Base-by-base conservation (phyloP, 441 rosid genomes). In the Omphalea diandra region DNA sequence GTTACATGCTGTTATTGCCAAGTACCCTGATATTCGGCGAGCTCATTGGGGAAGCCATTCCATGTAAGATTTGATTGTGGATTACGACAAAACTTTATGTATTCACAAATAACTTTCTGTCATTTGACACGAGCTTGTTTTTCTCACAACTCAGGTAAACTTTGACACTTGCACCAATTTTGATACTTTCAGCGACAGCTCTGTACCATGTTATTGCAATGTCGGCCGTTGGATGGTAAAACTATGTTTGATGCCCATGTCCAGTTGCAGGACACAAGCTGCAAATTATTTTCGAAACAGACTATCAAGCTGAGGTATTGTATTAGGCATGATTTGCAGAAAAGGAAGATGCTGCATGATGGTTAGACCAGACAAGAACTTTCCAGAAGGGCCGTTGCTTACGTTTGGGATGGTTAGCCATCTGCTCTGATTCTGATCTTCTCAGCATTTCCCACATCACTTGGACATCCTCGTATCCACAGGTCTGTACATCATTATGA, bases 381-480 rank as follows among this genome's bases (percentile, higher is more conserved):
- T 86, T 80, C 85, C 88, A 81, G 64, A 84, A 84, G 7, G 83
- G 82, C n/a, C 80, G 63, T 12, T 79, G 83, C 74, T 83, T 79
- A 59, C 76, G 76, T 70, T 81, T 82, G 40, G 76, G 36, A 50
- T 63, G 64, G 44, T 68, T 58, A n/a, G 70, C 76, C 3, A 70
- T 59, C 74, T 69, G 56, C 76, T 82, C 86, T 5, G 79, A 41
- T 41, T 85, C 93, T 2, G 85, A 74, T 73, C 81, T 75, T 55
- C 67, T 75, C 65, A 88, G 83, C 83, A 88, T 83, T 73, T 88
- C 90, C 93, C 93, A 88, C 93, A 88, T 88, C 46, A 88, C 89
- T 59, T 83, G 89, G 73, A 88, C 88, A 75, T 88, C 91, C 71
- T 85, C 75, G 15, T 86, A 86, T 56, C 80, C 91, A 58, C 91